Base-by-base conservation (phyloP, 2,329 filamentous ascomycete species). In the Penicillium freii region DNA sequence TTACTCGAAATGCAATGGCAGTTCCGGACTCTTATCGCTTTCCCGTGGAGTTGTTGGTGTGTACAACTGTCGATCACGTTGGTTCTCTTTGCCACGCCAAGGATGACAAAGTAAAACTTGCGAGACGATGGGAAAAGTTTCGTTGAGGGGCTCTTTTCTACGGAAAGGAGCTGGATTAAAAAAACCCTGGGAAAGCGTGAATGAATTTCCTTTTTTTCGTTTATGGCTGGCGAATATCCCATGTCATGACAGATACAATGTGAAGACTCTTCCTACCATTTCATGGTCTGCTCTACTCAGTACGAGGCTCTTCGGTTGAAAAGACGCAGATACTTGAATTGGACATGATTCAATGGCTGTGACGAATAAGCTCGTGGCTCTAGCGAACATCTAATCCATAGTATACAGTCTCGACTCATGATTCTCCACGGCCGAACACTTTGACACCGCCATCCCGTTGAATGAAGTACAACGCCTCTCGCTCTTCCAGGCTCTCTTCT, bases 361-460 rank as follows among this genome's bases (percentile, higher is more conserved):
- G 25, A 4, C 13, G 34, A 15, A 47, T 54, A 50, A 9, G 21
- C 36, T 50, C 21, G 29, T 43, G 21, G 27, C 36, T 46, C 21
- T n/a, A 17, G 43, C 9, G 10, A 19, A 54, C 34, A 15, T 56
- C 51, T 45, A 40, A 56, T 23, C 42, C 40, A 38, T 46, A 53
- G 46, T 53, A 53, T 51, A 45, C 40, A 58, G 34, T 36, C 49
- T 29, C 33, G n/a, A 5, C 23, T 62, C 60, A 67, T 64, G 74
- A 83, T 70, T 87, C 85, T 6, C 93, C 92, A 70, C 92, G 84
- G 70, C 91, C 90, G 80, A 96, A 97, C 8, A 96, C 90, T 68
- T 81, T 88, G 25, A 92, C 90, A 23, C 84, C 83, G 1, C 91
- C 91, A 77, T 96, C 92, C 10, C 86, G 85, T 52, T 86, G 84